Evolutionary conservation across 106 monocot genomes (phyloP).

Genomic region (Chionographis japonica): DNA sequence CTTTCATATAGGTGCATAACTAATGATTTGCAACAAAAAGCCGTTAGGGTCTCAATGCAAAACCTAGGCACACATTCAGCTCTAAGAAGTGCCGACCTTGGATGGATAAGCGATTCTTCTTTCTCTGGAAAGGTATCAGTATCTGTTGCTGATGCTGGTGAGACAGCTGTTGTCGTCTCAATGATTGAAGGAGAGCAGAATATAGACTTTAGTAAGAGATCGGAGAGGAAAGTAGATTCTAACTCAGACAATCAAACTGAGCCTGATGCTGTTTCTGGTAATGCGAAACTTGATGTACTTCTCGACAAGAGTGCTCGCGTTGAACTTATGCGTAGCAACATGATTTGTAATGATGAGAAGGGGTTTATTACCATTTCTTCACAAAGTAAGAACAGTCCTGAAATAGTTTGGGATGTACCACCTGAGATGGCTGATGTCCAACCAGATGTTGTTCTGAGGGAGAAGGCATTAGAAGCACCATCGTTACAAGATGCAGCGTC

Average conservation of each 20-base stretch:
- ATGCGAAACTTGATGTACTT: conserved; percentile 11
- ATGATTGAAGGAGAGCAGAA: conserved; percentile 48
- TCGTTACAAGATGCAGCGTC: background rate
- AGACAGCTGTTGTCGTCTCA: conserved; percentile 91
- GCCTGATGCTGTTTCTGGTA: conserved; percentile 4
- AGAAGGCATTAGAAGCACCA: conserved; percentile 14
- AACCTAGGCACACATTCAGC: conserved; percentile 19
- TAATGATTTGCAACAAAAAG: conserved; percentile 17
- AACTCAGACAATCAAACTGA: conserved; percentile 5
- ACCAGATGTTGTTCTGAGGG: conserved; percentile 9
- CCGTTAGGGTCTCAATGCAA: conserved; percentile 17
- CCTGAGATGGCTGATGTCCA: conserved; percentile 7
- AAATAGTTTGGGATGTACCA: conserved; percentile 15
- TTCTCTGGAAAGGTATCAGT: conserved; percentile 68
- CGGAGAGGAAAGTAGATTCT: background rate
- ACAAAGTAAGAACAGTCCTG: conserved; percentile 10
- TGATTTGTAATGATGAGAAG: conserved; percentile 4
- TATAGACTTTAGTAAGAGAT: conserved; percentile 7
- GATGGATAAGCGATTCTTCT: conserved; percentile 25
- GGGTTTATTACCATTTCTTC: background rate
- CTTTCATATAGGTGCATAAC: conserved; percentile 47
- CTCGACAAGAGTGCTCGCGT: background rate
- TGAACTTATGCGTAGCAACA: conserved; percentile 2
- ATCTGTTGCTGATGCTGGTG: conserved; percentile 90
- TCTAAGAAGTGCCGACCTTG: conserved; percentile 17